Conservation (phyloP, 345 rosid genomes). For the Nephelium lappaceum region DNA sequence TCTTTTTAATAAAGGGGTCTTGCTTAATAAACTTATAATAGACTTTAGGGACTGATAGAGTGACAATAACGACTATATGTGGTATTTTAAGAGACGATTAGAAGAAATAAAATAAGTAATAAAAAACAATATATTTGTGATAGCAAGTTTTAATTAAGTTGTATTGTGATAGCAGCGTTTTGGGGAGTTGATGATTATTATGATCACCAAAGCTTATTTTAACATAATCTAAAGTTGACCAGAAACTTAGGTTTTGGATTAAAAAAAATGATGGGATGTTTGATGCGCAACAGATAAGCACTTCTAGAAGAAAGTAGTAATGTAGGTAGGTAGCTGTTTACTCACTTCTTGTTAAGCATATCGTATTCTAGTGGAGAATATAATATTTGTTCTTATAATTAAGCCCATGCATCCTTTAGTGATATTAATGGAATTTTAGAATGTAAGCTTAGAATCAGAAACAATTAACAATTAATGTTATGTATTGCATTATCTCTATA, state of each 20-base stretch:
- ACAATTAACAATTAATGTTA: no score
- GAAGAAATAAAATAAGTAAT: neutral
- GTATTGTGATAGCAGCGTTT: constrained; percentile 16
- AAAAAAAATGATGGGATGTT: constrained; percentile 16
- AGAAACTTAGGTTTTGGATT: neutral
- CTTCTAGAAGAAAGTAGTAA: neutral
- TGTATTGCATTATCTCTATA: no score
- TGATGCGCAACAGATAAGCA: neutral
- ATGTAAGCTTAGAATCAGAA: no score
- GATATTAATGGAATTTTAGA: no score
- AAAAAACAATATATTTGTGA: neutral
- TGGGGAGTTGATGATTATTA: constrained; percentile 8
- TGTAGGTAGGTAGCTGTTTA: constrained; percentile 14
- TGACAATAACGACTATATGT: constrained; percentile 18
- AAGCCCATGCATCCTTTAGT: no score
- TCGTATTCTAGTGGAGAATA: neutral
- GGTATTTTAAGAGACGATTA: constrained; percentile 17
- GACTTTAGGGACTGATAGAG: constrained; percentile 20
- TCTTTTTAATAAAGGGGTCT: constrained; percentile 5
- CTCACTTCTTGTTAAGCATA: neutral
- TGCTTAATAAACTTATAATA: constrained; percentile 30
- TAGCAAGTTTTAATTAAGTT: neutral
- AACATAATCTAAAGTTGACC: constrained; percentile 3
- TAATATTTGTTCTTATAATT: neutral
- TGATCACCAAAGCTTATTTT: neutral